Evolutionary conservation across 2,329 filamentous ascomycete genomes (phyloP).

Genomic region (Coleophoma crateriformis): DNA sequence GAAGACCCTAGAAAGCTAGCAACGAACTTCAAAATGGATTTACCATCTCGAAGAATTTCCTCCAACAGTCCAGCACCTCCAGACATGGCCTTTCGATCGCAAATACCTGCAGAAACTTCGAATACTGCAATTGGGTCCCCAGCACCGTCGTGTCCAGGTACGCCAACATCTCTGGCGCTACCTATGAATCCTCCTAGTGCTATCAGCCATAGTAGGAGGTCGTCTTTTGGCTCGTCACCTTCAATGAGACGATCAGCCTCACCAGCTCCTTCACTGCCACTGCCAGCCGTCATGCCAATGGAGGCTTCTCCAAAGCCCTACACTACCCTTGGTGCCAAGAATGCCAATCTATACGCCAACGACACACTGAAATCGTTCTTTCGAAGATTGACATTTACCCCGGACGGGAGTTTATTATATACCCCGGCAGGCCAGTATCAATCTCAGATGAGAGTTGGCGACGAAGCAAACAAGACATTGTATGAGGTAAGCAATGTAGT

Average conservation of each 20-base stretch:
- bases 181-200: slow-evolving; percentile 94
- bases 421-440: slow-evolving; percentile 96
- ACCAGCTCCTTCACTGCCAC: slow-evolving; percentile 85
- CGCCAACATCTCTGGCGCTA: slow-evolving; percentile 79
- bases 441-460: slow-evolving; percentile 58
- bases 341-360: slow-evolving; percentile 89
- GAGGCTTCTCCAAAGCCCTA: slow-evolving; percentile 78
- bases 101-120: slow-evolving; percentile 51
- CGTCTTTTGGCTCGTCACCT: slow-evolving; percentile 76
- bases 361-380: slow-evolving; percentile 98
- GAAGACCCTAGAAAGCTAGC: slow-evolving; percentile 70
- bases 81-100: slow-evolving; percentile 65
- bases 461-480: slow-evolving; percentile 62
- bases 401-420: slow-evolving; percentile 87
- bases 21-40: slow-evolving; percentile 74
- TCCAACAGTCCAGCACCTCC: slow-evolving; percentile 89
- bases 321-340: slow-evolving; percentile 62
- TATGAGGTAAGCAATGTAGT: slow-evolving; percentile 96
- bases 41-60: slow-evolving; percentile 85
- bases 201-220: slow-evolving; percentile 87
- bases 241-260: slow-evolving; percentile 80
- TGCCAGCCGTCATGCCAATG: slow-evolving; percentile 92
- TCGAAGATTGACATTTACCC: slow-evolving; percentile 85
- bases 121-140: slow-evolving; percentile 67
- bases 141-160: slow-evolving; percentile 85